These are phyloP conservation scores for Pyronema omphalodes DNA, from an alignment of 495 filamentous ascomycete genomes.

Conservation along the genomic window DNA sequence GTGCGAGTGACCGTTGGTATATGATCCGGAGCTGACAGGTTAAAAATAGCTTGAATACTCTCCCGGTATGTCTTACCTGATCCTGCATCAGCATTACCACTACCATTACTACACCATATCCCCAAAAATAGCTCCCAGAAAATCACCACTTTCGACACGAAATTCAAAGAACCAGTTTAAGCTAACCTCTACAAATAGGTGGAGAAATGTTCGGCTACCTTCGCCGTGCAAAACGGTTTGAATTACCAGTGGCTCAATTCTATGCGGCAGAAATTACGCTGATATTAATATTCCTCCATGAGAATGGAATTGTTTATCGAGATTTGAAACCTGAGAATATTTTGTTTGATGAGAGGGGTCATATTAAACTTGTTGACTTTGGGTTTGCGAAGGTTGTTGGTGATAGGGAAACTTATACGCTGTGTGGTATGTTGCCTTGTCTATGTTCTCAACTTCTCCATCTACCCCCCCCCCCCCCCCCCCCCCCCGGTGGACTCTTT, in stretches of 20 bases:
- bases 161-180: no score
- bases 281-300: conserved; percentile 83
- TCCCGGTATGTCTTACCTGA: conserved; percentile 8
- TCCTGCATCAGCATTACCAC: no score
- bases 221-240: conserved; percentile 66
- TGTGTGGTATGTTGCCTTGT: conserved; percentile 45
- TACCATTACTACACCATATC: no score
- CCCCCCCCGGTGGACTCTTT: no score
- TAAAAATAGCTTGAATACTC: conserved; percentile 21
- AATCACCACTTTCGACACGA: no score
- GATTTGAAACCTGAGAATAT: conserved; percentile 97
- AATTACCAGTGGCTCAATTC: conserved; percentile 69
- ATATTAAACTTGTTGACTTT: conserved; percentile 96
- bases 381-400: conserved; percentile 81
- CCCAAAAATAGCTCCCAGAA: background rate
- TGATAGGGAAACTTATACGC: conserved; percentile 71
- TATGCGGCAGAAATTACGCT: conserved; percentile 92
- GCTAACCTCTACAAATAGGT: conserved; percentile 28
- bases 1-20: no score
- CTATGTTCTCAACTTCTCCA: background rate
- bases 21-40: conserved; percentile 11
- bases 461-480: background rate
- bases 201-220: conserved; percentile 93
- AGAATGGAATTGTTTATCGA: conserved; percentile 77
- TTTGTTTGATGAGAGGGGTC: conserved; percentile 73